These are phyloP conservation scores for Canavalia gladiata DNA, from an alignment of 306 rosid genomes.

Conservation along the genomic window DNA sequence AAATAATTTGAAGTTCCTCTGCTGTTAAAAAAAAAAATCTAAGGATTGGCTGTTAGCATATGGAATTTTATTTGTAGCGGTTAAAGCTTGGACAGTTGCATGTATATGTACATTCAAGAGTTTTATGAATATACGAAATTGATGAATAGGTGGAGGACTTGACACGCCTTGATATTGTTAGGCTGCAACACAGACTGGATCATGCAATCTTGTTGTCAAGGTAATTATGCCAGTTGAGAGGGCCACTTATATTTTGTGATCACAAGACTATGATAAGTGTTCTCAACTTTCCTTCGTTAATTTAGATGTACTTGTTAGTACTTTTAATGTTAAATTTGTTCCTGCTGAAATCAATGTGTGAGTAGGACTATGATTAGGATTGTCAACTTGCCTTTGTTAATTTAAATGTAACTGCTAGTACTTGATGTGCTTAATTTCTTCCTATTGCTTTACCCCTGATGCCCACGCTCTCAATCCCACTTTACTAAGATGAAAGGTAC, in stretches of 20 bases:
- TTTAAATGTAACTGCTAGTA: neutral
- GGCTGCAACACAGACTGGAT: conserved; percentile 48
- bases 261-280: neutral
- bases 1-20: too few species aligned
- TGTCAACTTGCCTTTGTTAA: neutral
- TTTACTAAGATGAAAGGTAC: neutral
- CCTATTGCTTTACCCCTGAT: neutral
- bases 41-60: neutral
- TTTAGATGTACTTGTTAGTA: neutral
- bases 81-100: neutral
- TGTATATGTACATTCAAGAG: neutral
- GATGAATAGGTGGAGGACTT: conserved; percentile 48
- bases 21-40: too few species aligned
- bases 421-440: neutral
- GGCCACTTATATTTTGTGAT: neutral
- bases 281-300: neutral
- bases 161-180: conserved; percentile 41
- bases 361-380: neutral
- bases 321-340: neutral
- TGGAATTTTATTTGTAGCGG: neutral
- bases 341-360: neutral
- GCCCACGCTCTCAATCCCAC: neutral
- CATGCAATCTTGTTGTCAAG: conserved; percentile 35
- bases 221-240: conserved; percentile 22
- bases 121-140: conserved; percentile 26